These are phyloP conservation scores for Agrostemma githago DNA, from an alignment of 148 eudicot genomes.

Conservation along the genomic window DNA sequence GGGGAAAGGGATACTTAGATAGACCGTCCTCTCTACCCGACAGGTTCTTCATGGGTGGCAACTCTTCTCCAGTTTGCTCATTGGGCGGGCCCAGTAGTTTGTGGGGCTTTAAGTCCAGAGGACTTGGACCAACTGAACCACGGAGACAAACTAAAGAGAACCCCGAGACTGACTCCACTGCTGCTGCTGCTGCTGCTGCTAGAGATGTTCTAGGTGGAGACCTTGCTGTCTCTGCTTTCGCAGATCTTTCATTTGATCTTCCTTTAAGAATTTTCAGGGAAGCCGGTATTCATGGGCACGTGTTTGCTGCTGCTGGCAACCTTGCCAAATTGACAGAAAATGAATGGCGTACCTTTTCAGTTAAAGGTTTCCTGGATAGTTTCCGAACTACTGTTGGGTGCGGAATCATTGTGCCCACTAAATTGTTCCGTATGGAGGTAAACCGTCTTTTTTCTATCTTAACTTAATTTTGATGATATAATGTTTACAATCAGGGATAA, in stretches of 20 bases:
- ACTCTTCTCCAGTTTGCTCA: constrained; percentile 77
- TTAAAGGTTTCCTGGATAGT: constrained; percentile 50
- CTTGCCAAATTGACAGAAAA: constrained; percentile 60
- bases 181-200: constrained; percentile 25
- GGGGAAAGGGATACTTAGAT: constrained; percentile 65
- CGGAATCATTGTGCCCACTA: constrained; percentile 77
- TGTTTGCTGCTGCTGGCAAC: constrained; percentile 78
- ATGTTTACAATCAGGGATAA: background rate
- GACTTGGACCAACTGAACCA: constrained; percentile 77
- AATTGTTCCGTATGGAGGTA: constrained; percentile 91
- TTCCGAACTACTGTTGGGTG: constrained; percentile 69
- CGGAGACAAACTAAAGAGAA: constrained; percentile 49
- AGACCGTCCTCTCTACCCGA: constrained; percentile 63
- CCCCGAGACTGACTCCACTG: constrained; percentile 28
- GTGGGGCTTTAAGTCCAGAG: constrained; percentile 73
- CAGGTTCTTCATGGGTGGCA: constrained; percentile 82
- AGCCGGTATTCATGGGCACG: constrained; percentile 79
- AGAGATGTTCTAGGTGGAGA: constrained; percentile 80
- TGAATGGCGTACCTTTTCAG: constrained; percentile 46
- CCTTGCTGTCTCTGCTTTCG: constrained; percentile 80
- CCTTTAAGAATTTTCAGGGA: constrained; percentile 66
- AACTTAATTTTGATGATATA: background rate
- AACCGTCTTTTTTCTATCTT: constrained; percentile 14
- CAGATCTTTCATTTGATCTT: constrained; percentile 86
- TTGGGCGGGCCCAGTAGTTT: constrained; percentile 67